Conservation (phyloP, 2,329 filamentous ascomycete genomes). For the Aspergillus tanneri region DNA sequence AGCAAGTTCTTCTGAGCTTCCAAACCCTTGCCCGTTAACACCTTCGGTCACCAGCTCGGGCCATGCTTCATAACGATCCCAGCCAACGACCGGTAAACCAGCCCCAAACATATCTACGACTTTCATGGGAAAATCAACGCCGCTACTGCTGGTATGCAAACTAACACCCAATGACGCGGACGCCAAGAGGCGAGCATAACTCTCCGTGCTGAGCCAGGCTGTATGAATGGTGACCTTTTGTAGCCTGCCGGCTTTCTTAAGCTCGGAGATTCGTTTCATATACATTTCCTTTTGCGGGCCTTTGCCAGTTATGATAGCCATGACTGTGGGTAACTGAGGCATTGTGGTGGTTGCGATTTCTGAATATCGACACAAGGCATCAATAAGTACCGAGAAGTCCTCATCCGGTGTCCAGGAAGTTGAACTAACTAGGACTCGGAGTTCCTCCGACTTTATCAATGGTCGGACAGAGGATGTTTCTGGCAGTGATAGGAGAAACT, state of each 20-base stretch:
- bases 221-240: constrained; percentile 71
- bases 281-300: constrained; percentile 81
- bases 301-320: constrained; percentile 92
- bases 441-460: constrained; percentile 58
- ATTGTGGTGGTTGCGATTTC: constrained; percentile 46
- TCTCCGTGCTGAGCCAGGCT: constrained; percentile 77
- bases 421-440: constrained; percentile 78
- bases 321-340: constrained; percentile 60
- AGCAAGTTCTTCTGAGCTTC: constrained; percentile 65
- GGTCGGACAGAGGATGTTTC: constrained; percentile 62
- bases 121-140: constrained; percentile 97
- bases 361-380: constrained; percentile 76
- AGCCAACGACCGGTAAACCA: constrained; percentile 85
- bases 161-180: constrained; percentile 87
- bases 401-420: constrained; percentile 98
- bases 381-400: constrained; percentile 84
- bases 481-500: constrained; percentile 65
- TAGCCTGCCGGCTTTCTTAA: constrained; percentile 64
- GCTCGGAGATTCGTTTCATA: constrained; percentile 60
- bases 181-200: constrained; percentile 82
- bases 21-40: constrained; percentile 82
- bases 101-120: constrained; percentile 99
- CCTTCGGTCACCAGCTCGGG: constrained; percentile 85
- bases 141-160: constrained; percentile 88
- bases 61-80: constrained; percentile 83